These are phyloP conservation scores for Phytophthora brassicae DNA, from an alignment of 352 stramenopile genomes.

Conservation along the genomic window DNA sequence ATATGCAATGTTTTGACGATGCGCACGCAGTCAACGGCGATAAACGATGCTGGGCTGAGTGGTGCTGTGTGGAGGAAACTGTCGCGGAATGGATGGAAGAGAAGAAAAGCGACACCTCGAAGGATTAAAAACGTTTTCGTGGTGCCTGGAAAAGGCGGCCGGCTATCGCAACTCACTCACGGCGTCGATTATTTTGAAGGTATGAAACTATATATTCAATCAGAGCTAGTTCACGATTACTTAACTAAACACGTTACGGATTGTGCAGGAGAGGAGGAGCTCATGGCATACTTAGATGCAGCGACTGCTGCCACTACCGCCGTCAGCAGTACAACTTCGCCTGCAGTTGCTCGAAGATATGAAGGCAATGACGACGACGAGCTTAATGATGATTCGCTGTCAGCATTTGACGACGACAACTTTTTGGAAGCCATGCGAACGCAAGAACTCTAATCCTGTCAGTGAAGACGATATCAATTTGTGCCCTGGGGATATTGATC, in stretches of 20 bases:
- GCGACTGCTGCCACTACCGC: neutral
- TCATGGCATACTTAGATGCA: constrained; percentile 7
- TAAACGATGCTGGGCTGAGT: constrained; percentile 3
- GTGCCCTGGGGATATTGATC: constrained; percentile 5
- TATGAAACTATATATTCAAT: constrained; percentile 13
- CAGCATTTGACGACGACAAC: constrained; percentile 1
- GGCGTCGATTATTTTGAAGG: constrained; percentile 4
- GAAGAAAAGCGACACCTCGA: constrained; percentile 4
- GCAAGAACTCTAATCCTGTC: constrained; percentile 1
- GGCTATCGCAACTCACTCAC: constrained; percentile 8
- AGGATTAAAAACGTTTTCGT: constrained; percentile 7
- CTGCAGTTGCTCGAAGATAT: neutral
- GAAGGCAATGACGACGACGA: neutral
- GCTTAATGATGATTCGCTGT: constrained; percentile 12
- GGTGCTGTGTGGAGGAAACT: neutral
- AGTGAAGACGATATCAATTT: constrained; percentile 10
- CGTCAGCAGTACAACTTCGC: neutral
- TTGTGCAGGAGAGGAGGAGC: neutral
- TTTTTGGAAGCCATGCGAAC: constrained; percentile 13
- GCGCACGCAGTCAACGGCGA: neutral
- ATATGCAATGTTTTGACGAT: no score
- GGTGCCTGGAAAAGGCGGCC: constrained; percentile 7
- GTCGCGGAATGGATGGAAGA: constrained; percentile 8
- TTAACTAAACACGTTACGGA: no score
- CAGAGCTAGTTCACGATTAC: no score